Evolutionary conservation across 2,329 filamentous ascomycete species (phyloP).

Genomic region (Monilinia fructicola): DNA sequence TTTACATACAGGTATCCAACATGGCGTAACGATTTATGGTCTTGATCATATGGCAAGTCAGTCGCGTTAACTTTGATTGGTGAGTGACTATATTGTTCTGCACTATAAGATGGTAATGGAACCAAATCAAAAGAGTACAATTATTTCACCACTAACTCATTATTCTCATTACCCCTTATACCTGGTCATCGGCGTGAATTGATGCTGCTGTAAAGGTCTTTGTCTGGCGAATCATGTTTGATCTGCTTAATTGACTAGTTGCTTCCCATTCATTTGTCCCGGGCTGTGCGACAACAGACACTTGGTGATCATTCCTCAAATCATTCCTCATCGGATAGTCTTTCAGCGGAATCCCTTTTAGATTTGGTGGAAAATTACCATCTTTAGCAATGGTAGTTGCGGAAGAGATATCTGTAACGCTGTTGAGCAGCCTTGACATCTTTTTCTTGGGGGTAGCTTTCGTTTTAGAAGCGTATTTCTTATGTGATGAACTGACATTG

Average conservation of each 20-base stretch:
- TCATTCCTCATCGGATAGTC: background rate
- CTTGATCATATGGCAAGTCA: too few relatives aligned
- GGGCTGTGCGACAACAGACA: background rate
- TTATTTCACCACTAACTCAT: background rate
- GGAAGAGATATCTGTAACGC: background rate
- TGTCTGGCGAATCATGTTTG: conserved; percentile 9
- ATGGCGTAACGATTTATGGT: too few relatives aligned
- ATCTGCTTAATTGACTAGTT: conserved; percentile 5
- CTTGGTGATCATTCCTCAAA: background rate
- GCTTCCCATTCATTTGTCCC: background rate
- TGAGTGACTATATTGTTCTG: too few relatives aligned
- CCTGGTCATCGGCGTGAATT: background rate
- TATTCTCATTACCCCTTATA: background rate
- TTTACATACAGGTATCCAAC: too few relatives aligned
- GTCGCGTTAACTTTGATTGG: too few relatives aligned
- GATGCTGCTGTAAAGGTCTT: conserved; percentile 1
- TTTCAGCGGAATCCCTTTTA: background rate
- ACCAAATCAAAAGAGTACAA: background rate
- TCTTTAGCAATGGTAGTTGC: background rate
- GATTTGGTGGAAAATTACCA: background rate
- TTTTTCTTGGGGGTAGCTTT: background rate
- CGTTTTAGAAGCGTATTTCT: conserved; percentile 9
- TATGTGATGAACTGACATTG: background rate
- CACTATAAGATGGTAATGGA: too few relatives aligned
- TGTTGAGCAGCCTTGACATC: background rate